Percentiles rank a stretch among this genome's conserved stretches.
Conservation (phyloP, 129 eudicot genomes). For the Pittosporum tobira region DNA sequence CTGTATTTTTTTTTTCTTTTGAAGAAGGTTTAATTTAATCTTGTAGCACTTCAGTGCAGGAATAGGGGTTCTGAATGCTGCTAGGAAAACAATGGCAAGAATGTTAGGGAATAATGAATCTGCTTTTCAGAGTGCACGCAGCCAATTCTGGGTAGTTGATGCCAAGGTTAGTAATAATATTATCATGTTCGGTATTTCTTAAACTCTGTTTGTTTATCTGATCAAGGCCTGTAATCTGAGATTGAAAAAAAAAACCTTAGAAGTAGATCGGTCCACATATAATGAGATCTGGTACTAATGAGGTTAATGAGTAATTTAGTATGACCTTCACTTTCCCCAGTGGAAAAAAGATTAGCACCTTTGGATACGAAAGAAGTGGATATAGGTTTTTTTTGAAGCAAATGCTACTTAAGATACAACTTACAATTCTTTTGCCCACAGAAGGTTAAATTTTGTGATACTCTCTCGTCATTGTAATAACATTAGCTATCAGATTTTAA, state of each 20-base stretch:
- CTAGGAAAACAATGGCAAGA: constrained; percentile 98
- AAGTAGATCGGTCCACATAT: not conserved
- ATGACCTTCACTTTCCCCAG: not conserved
- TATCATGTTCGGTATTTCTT: not conserved
- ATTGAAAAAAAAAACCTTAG: not conserved
- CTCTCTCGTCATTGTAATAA: not conserved
- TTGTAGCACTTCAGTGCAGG: constrained; percentile 79
- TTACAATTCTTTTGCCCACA: not conserved
- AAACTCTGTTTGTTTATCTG: not conserved
- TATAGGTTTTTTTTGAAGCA: not conserved
- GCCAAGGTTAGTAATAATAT: constrained; percentile 54
- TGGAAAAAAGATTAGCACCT: not conserved
- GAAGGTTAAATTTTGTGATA: not conserved
- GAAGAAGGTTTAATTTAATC: too few species aligned
- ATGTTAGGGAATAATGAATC: constrained; percentile 77
- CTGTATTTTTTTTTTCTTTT: not conserved
- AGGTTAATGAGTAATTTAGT: not conserved
- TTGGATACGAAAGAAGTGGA: not conserved
- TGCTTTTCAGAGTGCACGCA: constrained; percentile 88
- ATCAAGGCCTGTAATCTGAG: not conserved
- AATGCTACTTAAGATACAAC: not conserved
- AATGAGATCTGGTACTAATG: too few species aligned
- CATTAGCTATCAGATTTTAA: too few species aligned
- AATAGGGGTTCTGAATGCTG: constrained; percentile 93
- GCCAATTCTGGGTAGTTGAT: constrained; percentile 99